A percentile compares a stretch with the other conserved stretches of the same genome.
Evolutionary conservation across 805 yeast species (phyloP).

Genomic region (Jamesozyma lodderae): DNA sequence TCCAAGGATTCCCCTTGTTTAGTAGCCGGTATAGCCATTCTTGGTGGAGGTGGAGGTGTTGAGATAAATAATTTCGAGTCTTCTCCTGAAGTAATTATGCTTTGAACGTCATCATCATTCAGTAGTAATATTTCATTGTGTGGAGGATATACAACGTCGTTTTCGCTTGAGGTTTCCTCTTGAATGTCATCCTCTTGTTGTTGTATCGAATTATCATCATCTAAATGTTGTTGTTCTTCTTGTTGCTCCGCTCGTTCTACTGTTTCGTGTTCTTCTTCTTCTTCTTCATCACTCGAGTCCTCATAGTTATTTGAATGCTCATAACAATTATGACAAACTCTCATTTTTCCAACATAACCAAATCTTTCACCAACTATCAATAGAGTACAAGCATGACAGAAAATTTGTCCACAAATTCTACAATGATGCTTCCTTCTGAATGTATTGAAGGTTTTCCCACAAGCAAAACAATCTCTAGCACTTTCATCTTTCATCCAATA

Average conservation of each 20-base stretch:
- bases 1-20: slow-evolving; percentile 72
- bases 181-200: not conserved
- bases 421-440: slow-evolving; percentile 92
- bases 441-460: slow-evolving; percentile 72
- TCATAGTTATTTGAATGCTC: slow-evolving; percentile 56
- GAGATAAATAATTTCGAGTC: slow-evolving; percentile 30
- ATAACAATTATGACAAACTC: slow-evolving; percentile 70
- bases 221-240: not conserved
- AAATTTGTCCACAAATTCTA: slow-evolving; percentile 91
- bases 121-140: slow-evolving; percentile 19
- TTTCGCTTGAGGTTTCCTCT: not conserved
- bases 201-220: not conserved
- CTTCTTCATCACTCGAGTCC: slow-evolving; percentile 59
- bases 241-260: slow-evolving; percentile 6
- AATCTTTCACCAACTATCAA: slow-evolving; percentile 59
- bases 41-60: slow-evolving; percentile 51
- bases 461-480: slow-evolving; percentile 77
- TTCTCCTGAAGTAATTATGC: slow-evolving; percentile 28
- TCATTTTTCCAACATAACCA: slow-evolving; percentile 55
- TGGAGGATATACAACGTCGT: not conserved
- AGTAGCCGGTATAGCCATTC: slow-evolving; percentile 75
- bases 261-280: slow-evolving; percentile 36
- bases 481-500: slow-evolving; percentile 97
- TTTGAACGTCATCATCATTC: slow-evolving; percentile 29
- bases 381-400: slow-evolving; percentile 74